Percentiles rank a stretch among this genome's conserved stretches.
These are phyloP conservation scores for Physcomitrellopsis africana DNA, from an alignment of 225 moss, liverwort and hornwort genomes.

Conservation along the genomic window DNA sequence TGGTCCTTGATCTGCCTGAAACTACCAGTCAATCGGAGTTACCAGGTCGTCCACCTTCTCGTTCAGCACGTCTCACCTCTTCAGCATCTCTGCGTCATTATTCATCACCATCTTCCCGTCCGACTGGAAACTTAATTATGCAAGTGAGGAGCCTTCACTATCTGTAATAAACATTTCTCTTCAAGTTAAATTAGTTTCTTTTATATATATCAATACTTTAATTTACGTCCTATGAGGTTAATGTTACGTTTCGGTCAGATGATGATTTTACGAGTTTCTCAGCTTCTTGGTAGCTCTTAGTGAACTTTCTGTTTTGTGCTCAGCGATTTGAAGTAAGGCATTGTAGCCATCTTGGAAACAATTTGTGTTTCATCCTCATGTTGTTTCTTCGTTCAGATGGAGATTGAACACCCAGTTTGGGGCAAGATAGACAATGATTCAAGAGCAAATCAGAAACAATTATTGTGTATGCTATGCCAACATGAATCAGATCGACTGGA, in stretches of 20 bases:
- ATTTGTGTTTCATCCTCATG: conserved; percentile 18
- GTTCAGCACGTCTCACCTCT: conserved; percentile 47
- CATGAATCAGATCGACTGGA: conserved; percentile 86
- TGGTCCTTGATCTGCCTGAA: conserved; percentile 50
- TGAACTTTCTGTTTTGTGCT: conserved; percentile 13
- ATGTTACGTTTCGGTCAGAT: conserved; percentile 22
- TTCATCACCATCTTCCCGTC: conserved; percentile 35
- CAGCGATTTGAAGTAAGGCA: conserved; percentile 13
- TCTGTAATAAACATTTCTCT: neutral
- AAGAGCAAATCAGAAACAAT: conserved; percentile 64
- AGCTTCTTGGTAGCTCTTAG: conserved; percentile 10
- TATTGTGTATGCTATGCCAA: conserved; percentile 76
- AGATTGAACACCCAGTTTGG: conserved; percentile 67
- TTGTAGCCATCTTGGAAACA: conserved; percentile 20
- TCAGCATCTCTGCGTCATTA: conserved; percentile 42
- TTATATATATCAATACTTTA: neutral
- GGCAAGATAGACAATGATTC: conserved; percentile 54
- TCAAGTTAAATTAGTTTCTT: conserved; percentile 7
- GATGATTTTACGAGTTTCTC: conserved; percentile 9
- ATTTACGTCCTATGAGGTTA: conserved; percentile 14
- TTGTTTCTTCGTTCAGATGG: conserved; percentile 43
- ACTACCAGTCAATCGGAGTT: conserved; percentile 38
- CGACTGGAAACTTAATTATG: conserved; percentile 10
- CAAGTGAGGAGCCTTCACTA: conserved; percentile 36
- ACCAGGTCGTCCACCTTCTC: conserved; percentile 46